phyloP scores from a whole-genome alignment of 129 eudicot species.

The Flaveria brownii region DNA sequence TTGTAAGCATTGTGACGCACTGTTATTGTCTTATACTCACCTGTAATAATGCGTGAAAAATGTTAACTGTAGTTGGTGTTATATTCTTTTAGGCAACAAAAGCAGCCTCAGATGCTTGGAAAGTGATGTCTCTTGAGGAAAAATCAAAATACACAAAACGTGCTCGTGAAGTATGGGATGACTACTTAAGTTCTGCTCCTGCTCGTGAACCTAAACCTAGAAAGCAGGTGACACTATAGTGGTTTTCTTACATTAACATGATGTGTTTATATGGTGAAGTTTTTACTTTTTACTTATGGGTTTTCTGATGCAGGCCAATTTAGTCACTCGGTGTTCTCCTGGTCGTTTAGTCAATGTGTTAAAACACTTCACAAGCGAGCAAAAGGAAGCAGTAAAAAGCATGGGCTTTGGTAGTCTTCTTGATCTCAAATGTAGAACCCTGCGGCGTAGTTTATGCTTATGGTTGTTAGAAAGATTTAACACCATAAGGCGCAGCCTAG shows the following conservation, averaged over 20 bases:
- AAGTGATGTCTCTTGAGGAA: slow-evolving; percentile 73
- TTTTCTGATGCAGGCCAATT: slow-evolving; percentile 52
- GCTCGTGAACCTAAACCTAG: slow-evolving; percentile 73
- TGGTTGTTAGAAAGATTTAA: slow-evolving; percentile 77
- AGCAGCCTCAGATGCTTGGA: slow-evolving; percentile 90
- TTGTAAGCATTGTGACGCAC: slow-evolving; percentile 40
- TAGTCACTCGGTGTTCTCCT: slow-evolving; percentile 83
- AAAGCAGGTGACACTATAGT: slow-evolving; percentile 47
- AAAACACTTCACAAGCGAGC: slow-evolving; percentile 62
- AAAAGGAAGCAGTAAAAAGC: slow-evolving; percentile 68
- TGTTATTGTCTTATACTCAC: background rate
- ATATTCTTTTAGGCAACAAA: slow-evolving; percentile 59
- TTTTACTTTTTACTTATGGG: background rate
- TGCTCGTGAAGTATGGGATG: slow-evolving; percentile 88
- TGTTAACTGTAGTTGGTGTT: slow-evolving; percentile 4
- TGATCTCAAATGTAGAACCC: slow-evolving; percentile 73
- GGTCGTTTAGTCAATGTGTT: slow-evolving; percentile 75
- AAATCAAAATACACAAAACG: slow-evolving; percentile 77
- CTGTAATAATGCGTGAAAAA: background rate
- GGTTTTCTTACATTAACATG: background rate
- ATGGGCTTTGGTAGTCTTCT: slow-evolving; percentile 86
- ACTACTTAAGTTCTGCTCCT: slow-evolving; percentile 69
- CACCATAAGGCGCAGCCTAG: slow-evolving; percentile 69
- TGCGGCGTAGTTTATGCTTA: slow-evolving; percentile 70
- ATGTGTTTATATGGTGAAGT: background rate